Conservation (phyloP, 306 rosid species). For the Heteromeles arbutifolia region DNA sequence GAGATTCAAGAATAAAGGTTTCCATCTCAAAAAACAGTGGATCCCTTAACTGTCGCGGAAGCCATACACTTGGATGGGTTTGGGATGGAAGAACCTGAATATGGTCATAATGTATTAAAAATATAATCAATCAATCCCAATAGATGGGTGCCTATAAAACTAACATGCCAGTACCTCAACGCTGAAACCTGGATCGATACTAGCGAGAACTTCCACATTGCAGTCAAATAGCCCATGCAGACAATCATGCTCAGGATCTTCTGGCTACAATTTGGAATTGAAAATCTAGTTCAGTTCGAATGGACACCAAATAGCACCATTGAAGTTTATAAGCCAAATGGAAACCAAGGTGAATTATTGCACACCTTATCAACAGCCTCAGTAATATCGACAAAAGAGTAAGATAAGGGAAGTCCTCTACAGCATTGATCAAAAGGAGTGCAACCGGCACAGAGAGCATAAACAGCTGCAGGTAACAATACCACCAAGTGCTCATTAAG, state of each 20-base stretch:
- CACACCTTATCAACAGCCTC: constrained; percentile 48
- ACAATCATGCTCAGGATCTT: constrained; percentile 44
- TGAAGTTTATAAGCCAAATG: constrained; percentile 3
- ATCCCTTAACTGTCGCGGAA: constrained; percentile 65
- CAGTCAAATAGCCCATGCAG: constrained; percentile 58
- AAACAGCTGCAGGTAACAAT: constrained; percentile 68
- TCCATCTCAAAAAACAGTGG: constrained; percentile 71
- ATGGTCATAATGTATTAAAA: constrained; percentile 11
- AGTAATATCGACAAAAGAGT: constrained; percentile 30
- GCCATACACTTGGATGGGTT: constrained; percentile 35
- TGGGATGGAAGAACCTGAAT: constrained; percentile 45
- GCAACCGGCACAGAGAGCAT: constrained; percentile 75
- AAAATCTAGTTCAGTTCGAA: constrained; percentile 22
- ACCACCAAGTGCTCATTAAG: constrained; percentile 47
- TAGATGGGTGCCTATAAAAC: constrained; percentile 9
- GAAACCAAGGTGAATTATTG: constrained; percentile 15
- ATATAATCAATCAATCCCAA: constrained; percentile 4
- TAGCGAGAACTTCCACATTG: constrained; percentile 63
- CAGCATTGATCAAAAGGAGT: constrained; percentile 43
- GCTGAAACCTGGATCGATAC: constrained; percentile 40
- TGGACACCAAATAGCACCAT: background rate
- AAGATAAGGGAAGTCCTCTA: constrained; percentile 27
- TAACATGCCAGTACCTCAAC: constrained; percentile 49
- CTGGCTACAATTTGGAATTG: constrained; percentile 36
- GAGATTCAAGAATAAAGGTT: constrained; percentile 45